Conservation (phyloP, 257 asterid species). For the Penstemon newberryi region DNA sequence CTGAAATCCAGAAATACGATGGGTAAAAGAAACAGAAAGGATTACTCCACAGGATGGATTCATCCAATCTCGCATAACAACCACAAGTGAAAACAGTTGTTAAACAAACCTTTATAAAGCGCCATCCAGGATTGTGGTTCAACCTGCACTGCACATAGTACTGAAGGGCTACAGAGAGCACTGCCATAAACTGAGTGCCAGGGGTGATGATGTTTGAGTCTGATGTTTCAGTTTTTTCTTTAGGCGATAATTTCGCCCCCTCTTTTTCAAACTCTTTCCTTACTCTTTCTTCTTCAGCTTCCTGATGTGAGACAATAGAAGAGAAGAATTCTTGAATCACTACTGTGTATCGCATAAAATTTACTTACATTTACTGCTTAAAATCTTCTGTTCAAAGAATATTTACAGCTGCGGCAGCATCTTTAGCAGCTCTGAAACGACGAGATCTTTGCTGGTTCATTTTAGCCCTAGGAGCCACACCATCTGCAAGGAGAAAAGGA, state of each 20-base stretch:
- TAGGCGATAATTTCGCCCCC: conserved; percentile 50
- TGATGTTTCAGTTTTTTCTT: conserved; percentile 80
- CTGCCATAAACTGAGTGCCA: conserved; percentile 94
- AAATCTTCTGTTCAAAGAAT: conserved; percentile 23
- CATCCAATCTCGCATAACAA: conserved; percentile 31
- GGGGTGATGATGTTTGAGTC: conserved; percentile 97
- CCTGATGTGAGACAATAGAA: conserved; percentile 46
- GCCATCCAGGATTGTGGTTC: conserved; percentile 83
- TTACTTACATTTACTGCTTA: conserved; percentile 18
- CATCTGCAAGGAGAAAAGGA: conserved; percentile 53
- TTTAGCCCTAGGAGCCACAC: conserved; percentile 99
- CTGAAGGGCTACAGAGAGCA: conserved; percentile 89
- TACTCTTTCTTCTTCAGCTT: conserved; percentile 82
- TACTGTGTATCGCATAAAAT: conserved; percentile 16
- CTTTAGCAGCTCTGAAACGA: conserved; percentile 99
- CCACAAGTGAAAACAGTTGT: conserved; percentile 14
- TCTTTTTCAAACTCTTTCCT: conserved; percentile 72
- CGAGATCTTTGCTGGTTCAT: conserved; percentile 99
- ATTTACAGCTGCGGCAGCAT: conserved; percentile 92
- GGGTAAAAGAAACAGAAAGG: conserved; percentile 35
- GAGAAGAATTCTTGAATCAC: conserved; percentile 23
- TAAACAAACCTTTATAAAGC: conserved; percentile 70
- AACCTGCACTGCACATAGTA: conserved; percentile 80
- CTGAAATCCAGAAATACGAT: conserved; percentile 43
- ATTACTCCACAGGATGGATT: conserved; percentile 39